A percentile compares a stretch with the other conserved stretches of the same genome.
Conservation (phyloP, 2,329 filamentous ascomycete species). For the Endoconidiophora laricicola region DNA sequence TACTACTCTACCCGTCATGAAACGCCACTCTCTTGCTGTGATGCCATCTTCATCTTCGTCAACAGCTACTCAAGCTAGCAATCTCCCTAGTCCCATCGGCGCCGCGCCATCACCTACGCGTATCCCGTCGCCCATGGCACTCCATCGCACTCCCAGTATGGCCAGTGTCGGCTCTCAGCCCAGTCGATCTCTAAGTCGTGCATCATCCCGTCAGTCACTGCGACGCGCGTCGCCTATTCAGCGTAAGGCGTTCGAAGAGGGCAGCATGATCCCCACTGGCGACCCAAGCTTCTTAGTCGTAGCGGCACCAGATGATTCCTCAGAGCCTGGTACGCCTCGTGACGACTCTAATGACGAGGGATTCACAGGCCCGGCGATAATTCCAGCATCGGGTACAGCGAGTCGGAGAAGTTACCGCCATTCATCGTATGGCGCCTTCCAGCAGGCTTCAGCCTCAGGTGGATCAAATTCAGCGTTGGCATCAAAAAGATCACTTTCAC, state of each 20-base stretch:
- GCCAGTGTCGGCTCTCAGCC: constrained; percentile 3
- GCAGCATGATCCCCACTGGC: constrained; percentile 7
- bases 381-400: constrained; percentile 9
- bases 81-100: not conserved
- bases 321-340: constrained; percentile 36
- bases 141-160: constrained; percentile 7
- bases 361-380: not conserved
- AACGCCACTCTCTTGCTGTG: constrained; percentile 33
- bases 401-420: constrained; percentile 3
- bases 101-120: not conserved
- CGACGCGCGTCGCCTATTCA: constrained; percentile 10
- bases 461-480: constrained; percentile 1
- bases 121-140: constrained; percentile 7
- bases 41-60: not conserved
- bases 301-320: constrained; percentile 42
- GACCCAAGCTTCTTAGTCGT: constrained; percentile 39
- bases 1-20: constrained; percentile 39
- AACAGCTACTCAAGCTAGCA: not conserved
- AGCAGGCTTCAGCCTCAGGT: constrained; percentile 1
- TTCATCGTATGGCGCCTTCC: not conserved
- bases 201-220: constrained; percentile 9
- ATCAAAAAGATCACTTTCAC: constrained; percentile 6
- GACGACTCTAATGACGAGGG: constrained; percentile 21
- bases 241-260: constrained; percentile 7
- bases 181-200: constrained; percentile 5